Base-by-base conservation (phyloP, 352 stramenopile species). In the Phytophthora pinifolia region DNA sequence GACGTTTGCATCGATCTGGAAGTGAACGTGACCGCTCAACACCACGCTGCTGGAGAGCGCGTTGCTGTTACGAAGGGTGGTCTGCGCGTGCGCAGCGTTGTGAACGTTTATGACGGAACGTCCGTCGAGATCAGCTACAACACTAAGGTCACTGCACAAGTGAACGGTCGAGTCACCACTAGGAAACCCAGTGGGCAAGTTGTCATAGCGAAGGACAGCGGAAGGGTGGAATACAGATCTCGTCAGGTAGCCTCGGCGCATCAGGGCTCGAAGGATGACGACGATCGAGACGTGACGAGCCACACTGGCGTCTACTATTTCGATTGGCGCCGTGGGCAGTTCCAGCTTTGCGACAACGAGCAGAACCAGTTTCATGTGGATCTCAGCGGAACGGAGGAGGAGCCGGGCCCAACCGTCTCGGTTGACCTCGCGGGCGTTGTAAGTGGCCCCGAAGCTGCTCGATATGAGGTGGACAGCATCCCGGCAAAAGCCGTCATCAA, bases 251-350 rank as follows among this genome's bases (percentile, higher is more conserved):
- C 17, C 20, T 42, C 39, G 5, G 10, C 5, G 14, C 13, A 34
- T 41, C 8, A 15, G 15, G 54, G 54, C n/a, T 42, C 25, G 5
- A 62, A 64, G 43, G 82, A 89, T 29, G 72, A 88, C 41, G 71
- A 78, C n/a, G 79, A 89, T 45, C 59, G 70, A 31, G 66, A 89
- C 39, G 65, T 78, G 25, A 79, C 78, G 29, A 85, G 30, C 39
- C 63, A 88, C 52, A 88, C 76, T 38, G 66, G 74, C 12, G 70
- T 88, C 2, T 93, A 89, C 62, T 91, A 88, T 59, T 91, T 92
- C 37, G 79, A 90, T 56, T 87, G 73, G 12, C 57, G 50, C 6
- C 51, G 56, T 7, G 79, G 79, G 1, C 46, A 31, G 8, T 79
- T 93, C 15, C 60, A 74, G n/a, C 59, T 89, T 25, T 81, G 74